Percentiles rank a stretch among this genome's conserved stretches.
Conservation (phyloP, 192 early-diverging fungal species). For the Globomyces pollinis-pini region DNA sequence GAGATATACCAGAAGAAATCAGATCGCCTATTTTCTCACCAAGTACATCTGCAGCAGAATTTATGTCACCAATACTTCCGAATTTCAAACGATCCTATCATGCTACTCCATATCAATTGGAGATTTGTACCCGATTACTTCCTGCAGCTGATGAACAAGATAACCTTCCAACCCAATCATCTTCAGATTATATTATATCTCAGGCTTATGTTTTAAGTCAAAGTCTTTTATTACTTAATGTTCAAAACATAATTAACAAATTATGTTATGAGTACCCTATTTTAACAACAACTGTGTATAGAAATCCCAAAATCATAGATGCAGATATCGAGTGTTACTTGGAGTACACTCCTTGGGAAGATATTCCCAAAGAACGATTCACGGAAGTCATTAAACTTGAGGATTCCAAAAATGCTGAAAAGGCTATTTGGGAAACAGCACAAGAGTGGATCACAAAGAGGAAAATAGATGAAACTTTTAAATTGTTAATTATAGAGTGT, state of each 20-base stretch:
- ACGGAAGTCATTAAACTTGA: not conserved
- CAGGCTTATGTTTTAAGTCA: not conserved
- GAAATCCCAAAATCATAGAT: conserved; percentile 45
- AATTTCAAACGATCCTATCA: conserved; percentile 8
- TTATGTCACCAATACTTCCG: not conserved
- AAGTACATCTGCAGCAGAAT: not conserved
- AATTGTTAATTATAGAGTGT: not conserved
- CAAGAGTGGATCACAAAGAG: conserved; percentile 7
- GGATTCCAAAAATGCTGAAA: conserved; percentile 3
- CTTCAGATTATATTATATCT: not conserved
- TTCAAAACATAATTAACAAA: conserved; percentile 19
- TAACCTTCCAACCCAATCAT: not conserved
- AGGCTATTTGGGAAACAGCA: conserved; percentile 9
- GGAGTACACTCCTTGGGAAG: conserved; percentile 11
- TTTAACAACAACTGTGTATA: conserved; percentile 32
- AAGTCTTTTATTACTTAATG: not conserved
- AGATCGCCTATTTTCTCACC: not conserved
- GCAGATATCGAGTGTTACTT: conserved; percentile 44
- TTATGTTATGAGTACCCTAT: conserved; percentile 25
- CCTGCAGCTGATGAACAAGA: not conserved
- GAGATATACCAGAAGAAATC: not conserved
- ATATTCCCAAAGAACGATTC: not conserved
- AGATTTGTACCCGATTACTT: not conserved
- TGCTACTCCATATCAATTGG: not conserved
- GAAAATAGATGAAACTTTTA: conserved; percentile 2